A percentile compares a stretch with the other conserved stretches of the same genome.
Evolutionary conservation across 306 rosid genomes (phyloP).

Genomic region (Cicer arietinum): DNA sequence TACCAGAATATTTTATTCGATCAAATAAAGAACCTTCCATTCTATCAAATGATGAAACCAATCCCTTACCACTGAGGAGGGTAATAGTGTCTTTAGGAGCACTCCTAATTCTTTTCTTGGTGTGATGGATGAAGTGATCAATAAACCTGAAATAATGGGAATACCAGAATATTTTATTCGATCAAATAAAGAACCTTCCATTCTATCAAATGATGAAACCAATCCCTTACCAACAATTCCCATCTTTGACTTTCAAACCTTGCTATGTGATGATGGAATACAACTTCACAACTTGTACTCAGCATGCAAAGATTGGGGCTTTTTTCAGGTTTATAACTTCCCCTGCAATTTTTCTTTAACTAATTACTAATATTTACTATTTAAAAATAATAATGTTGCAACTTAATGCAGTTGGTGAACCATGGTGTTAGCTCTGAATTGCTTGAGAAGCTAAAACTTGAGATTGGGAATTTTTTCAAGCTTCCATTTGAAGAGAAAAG

Average conservation of each 20-base stretch:
- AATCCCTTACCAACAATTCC: slow-evolving; percentile 51
- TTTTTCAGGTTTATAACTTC: slow-evolving; percentile 64
- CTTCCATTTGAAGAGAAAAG: slow-evolving; percentile 70
- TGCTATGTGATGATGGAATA: slow-evolving; percentile 31
- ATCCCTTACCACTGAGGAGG: no score
- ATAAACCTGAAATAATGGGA: no score
- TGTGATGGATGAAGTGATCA: no score
- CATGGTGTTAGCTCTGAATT: slow-evolving; percentile 67
- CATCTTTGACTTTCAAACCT: slow-evolving; percentile 55
- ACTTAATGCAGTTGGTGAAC: slow-evolving; percentile 63
- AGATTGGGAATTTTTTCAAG: slow-evolving; percentile 65
- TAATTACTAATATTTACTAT: no score
- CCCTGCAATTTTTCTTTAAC: no score
- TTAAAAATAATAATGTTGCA: no score
- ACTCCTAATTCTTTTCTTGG: no score
- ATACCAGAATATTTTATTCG: no score
- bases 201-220: no score
- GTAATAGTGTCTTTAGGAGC: no score
- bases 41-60: slow-evolving; percentile 31
- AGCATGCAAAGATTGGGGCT: slow-evolving; percentile 81
- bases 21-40: slow-evolving; percentile 45
- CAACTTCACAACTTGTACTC: slow-evolving; percentile 58
- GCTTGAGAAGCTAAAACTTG: slow-evolving; percentile 56
- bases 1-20: slow-evolving; percentile 59
- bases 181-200: no score